Base-by-base conservation (phyloP, 768 basidiomycete species). In the Boletus insuetus region DNA sequence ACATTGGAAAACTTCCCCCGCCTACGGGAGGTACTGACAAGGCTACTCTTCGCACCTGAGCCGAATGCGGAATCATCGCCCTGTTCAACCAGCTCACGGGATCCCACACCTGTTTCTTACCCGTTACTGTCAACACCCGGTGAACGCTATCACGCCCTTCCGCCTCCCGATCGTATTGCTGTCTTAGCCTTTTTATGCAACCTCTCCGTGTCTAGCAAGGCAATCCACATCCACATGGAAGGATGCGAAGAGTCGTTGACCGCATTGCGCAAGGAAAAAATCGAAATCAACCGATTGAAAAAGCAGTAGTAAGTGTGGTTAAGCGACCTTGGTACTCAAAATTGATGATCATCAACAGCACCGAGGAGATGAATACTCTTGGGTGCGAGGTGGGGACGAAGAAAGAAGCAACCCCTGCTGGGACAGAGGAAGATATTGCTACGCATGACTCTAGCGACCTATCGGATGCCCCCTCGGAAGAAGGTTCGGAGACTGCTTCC, bases 231-330 rank as follows among this genome's bases (percentile, higher is more conserved):
- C 6, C 90, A 92, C 64, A 89, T 98, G 83, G 97, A 99, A 64
- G 81, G 84, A 43, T 92, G 91, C 64, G 94, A 95, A 65, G 83
- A 89, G 62, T 86, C 89, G 59, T 71, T 99, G 58, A 98, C 97
- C 10, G 91, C 94, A 26, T 77, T 97, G 34, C 76, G 97, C 59
- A 99, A 98, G 73, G 92, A 96, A 71, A 91, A 95, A 71, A 94
- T 95, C 32, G 97, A 98, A 58, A 85, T 94, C 57, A 97, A 97
- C 73, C 82, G 95, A 55, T 77, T 87, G 64, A 89, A 89, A 74
- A 95, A 92, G 71, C 85, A 88, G 67, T 80, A 86, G 95, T 96
- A 70, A 75, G 94, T 82, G 10, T 19, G 50, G 51, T 41, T 17
- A 26, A 46, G 19, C 45, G 46, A 56, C 19, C 45, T 43, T 55